Conservation (phyloP, 495 filamentous ascomycete species). For the Rusavskia elegans region DNA sequence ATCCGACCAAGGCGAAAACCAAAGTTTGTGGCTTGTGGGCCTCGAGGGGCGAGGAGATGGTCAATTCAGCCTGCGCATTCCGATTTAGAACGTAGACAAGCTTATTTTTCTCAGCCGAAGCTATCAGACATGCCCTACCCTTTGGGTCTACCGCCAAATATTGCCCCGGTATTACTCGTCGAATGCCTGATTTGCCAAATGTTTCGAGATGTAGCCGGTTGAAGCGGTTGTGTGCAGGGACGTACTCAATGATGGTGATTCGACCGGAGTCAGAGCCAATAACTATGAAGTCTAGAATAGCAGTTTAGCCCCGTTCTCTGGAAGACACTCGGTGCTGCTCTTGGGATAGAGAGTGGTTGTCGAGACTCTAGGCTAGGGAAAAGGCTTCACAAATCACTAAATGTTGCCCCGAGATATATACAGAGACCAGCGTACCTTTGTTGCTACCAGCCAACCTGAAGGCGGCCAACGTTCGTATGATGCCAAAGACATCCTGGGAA, state of each 20-base stretch:
- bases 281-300: conserved; percentile 76
- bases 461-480: conserved; percentile 71
- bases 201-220: conserved; percentile 86
- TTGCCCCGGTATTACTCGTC: conserved; percentile 86
- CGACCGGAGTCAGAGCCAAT: conserved; percentile 90
- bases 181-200: conserved; percentile 92
- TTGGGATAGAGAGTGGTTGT: conserved; percentile 14
- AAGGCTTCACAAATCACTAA: conserved; percentile 88
- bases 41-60: conserved; percentile 94
- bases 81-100: conserved; percentile 97
- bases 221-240: conserved; percentile 74
- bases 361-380: conserved; percentile 24
- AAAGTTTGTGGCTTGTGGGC: conserved; percentile 90
- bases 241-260: conserved; percentile 85
- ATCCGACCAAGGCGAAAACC: conserved; percentile 67
- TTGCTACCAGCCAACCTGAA: conserved; percentile 85
- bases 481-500: conserved; percentile 89
- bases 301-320: conserved; percentile 44
- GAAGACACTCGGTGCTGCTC: conserved; percentile 13
- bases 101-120: conserved; percentile 96
- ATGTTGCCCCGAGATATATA: conserved; percentile 44
- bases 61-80: conserved; percentile 82
- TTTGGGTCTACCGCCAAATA: conserved; percentile 91
- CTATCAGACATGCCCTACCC: conserved; percentile 84
- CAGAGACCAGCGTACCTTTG: conserved; percentile 65